phyloP scores from a whole-genome alignment of 208 protist genomes.

The Wallacemonas rigidus region DNA sequence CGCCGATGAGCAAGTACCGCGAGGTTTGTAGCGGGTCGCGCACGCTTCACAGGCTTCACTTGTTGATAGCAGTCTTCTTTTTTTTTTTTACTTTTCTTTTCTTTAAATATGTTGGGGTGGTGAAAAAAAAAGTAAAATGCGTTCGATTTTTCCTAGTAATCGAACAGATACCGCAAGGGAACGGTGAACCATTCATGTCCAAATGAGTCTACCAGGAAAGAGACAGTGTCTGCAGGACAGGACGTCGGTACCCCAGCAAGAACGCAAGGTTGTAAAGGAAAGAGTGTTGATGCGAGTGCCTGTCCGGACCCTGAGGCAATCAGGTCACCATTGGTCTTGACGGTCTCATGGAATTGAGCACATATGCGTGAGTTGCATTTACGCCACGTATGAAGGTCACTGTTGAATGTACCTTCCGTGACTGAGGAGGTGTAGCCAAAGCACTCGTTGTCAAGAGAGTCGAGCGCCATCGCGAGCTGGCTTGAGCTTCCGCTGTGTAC shows the following conservation, averaged over 20 bases:
- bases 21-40: too few species aligned
- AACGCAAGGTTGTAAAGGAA: constrained; percentile 64
- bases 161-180: constrained; percentile 59
- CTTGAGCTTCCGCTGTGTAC: constrained; percentile 30
- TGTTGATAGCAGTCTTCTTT: background rate
- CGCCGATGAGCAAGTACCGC: too few species aligned
- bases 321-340: constrained; percentile 9
- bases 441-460: constrained; percentile 42
- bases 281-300: constrained; percentile 41
- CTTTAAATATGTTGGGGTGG: background rate
- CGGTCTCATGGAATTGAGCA: constrained; percentile 71
- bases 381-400: constrained; percentile 48
- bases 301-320: constrained; percentile 48
- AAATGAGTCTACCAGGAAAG: constrained; percentile 69
- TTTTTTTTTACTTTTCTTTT: background rate
- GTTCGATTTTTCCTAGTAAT: background rate
- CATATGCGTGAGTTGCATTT: constrained; percentile 82
- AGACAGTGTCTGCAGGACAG: constrained; percentile 70
- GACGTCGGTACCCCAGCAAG: constrained; percentile 46
- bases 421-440: constrained; percentile 44
- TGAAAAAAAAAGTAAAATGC: constrained; percentile 7
- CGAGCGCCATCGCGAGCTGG: constrained; percentile 32
- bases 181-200: constrained; percentile 69
- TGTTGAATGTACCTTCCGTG: constrained; percentile 30
- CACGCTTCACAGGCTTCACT: too few species aligned